A percentile compares a stretch with the other conserved stretches of the same genome.
phyloP scores from a whole-genome alignment of 1,284 basidiomycete species.

The Filobasidium uniguttulatum region DNA sequence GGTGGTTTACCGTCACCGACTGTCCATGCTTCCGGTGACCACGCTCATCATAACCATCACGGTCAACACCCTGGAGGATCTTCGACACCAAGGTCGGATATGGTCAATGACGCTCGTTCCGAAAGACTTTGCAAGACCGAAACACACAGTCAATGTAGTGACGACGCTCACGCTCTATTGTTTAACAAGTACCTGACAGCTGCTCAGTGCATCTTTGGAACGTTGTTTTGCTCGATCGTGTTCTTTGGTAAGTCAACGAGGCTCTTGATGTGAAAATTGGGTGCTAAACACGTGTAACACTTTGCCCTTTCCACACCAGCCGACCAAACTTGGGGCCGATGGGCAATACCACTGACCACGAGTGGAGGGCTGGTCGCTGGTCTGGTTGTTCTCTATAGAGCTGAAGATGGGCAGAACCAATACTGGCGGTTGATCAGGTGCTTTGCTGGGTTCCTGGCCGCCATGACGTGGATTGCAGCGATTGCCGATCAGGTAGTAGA shows the following conservation, averaged over 20 bases:
- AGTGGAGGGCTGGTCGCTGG: conserved; percentile 47
- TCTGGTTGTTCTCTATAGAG: conserved; percentile 48
- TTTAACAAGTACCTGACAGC: conserved; percentile 74
- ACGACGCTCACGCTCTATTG: conserved; percentile 32
- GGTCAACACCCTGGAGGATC: background rate
- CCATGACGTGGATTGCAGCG: conserved; percentile 88
- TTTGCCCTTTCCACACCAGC: conserved; percentile 39
- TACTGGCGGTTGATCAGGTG: conserved; percentile 59
- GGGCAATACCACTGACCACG: conserved; percentile 47
- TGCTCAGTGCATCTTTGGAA: conserved; percentile 62
- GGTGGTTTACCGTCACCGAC: background rate
- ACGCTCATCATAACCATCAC: background rate
- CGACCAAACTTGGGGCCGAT: conserved; percentile 43
- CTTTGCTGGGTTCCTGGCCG: conserved; percentile 73
- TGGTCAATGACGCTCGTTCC: background rate
- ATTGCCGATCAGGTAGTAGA: conserved; percentile 88
- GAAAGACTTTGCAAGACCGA: too few relatives aligned
- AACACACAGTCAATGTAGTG: background rate
- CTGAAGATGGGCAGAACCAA: conserved; percentile 48
- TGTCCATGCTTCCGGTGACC: background rate
- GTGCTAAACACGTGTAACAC: background rate
- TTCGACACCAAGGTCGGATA: background rate
- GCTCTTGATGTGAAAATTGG: conserved; percentile 4
- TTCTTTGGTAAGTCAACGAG: conserved; percentile 49
- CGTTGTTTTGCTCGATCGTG: conserved; percentile 58